A percentile compares a stretch with the other conserved stretches of the same genome.
Conservation (phyloP, 495 filamentous ascomycete genomes). For the Cercophora scortea region DNA sequence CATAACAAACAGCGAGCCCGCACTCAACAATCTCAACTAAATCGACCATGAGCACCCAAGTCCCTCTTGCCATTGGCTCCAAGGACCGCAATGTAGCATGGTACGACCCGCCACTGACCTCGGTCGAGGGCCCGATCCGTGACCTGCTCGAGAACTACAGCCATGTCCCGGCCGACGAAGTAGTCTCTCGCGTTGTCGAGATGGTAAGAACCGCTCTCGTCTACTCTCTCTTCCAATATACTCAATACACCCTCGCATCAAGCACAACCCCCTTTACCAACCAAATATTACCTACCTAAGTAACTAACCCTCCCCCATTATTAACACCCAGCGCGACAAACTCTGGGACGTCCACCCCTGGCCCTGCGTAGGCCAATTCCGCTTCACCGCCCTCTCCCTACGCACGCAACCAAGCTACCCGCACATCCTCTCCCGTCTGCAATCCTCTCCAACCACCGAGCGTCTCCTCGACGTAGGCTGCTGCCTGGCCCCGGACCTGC, state of each 20-base stretch:
- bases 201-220: constrained; percentile 33
- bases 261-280: no score
- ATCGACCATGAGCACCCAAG: no score
- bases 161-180: constrained; percentile 32
- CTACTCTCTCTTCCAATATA: not conserved
- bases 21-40: no score
- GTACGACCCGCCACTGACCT: constrained; percentile 4
- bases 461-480: constrained; percentile 43
- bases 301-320: no score
- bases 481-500: constrained; percentile 45
- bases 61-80: not conserved
- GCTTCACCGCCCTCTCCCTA: constrained; percentile 41
- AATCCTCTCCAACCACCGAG: not conserved
- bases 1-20: no score
- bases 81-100: constrained; percentile 4
- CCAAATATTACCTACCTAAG: no score
- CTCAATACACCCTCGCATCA: not conserved
- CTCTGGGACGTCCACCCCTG: constrained; percentile 42
- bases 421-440: constrained; percentile 2
- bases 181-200: constrained; percentile 37
- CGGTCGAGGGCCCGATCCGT: constrained; percentile 4
- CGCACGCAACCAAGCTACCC: not conserved
- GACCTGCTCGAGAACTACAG: constrained; percentile 41
- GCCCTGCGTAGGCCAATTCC: constrained; percentile 47
- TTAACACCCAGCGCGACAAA: constrained; percentile 1